Evolutionary conservation across 495 filamentous ascomycete genomes (phyloP).

Genomic region (Aspergillus olivimuriae): DNA sequence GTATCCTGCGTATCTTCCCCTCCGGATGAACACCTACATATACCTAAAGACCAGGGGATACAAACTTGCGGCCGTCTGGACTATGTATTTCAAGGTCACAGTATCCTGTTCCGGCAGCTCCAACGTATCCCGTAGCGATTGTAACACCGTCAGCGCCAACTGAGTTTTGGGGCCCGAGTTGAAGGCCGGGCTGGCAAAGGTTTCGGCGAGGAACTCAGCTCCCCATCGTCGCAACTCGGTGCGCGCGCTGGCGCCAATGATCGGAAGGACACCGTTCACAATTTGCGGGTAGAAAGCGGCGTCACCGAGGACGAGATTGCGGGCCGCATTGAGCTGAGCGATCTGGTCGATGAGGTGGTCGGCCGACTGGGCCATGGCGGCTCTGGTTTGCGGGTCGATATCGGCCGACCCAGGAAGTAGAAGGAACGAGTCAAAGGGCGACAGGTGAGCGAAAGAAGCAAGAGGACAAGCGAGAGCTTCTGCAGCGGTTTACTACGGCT

Average conservation of each 20-base stretch:
- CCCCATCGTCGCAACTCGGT: conserved; percentile 92
- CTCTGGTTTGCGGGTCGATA: conserved; percentile 6
- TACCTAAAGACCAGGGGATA: conserved; percentile 88
- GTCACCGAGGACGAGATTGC: conserved; percentile 80
- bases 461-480: too few relatives aligned
- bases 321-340: conserved; percentile 76
- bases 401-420: neutral
- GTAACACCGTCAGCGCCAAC: conserved; percentile 63
- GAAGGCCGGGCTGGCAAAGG: conserved; percentile 81
- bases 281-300: conserved; percentile 81
- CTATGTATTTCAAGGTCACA: conserved; percentile 66
- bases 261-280: conserved; percentile 80
- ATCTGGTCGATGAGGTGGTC: conserved; percentile 66
- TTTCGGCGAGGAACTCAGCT: conserved; percentile 91
- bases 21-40: conserved; percentile 66
- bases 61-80: conserved; percentile 81
- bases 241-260: conserved; percentile 66
- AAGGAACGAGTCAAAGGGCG: too few relatives aligned
- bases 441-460: too few relatives aligned
- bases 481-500: too few relatives aligned
- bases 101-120: conserved; percentile 67
- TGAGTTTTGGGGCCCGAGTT: conserved; percentile 66
- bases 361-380: conserved; percentile 36
- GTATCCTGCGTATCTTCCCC: too few relatives aligned
- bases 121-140: conserved; percentile 66